Evolutionary conservation across 345 rosid species (phyloP).

Genomic region (Eucalyptus pumila): DNA sequence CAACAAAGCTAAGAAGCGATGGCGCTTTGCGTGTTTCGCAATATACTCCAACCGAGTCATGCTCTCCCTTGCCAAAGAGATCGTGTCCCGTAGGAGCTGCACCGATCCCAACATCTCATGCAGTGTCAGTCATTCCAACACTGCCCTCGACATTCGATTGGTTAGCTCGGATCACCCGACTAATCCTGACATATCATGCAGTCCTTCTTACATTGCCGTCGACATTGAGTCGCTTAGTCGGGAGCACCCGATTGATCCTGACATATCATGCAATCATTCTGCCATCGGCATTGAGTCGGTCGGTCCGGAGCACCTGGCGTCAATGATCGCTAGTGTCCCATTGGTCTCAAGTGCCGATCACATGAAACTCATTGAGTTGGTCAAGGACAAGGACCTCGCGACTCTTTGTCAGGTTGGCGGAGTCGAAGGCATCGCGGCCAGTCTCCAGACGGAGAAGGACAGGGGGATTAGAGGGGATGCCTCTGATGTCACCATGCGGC

Average conservation of each 20-base stretch:
- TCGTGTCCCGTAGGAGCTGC: background rate
- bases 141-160: constrained; percentile 2
- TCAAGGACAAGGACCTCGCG: constrained; percentile 24
- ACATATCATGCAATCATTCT: background rate
- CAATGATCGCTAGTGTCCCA: background rate
- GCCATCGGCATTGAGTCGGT: constrained; percentile 1
- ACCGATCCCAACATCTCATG: background rate
- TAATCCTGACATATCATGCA: background rate
- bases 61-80: background rate
- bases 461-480: constrained; percentile 21
- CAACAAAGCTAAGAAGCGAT: constrained; percentile 5
- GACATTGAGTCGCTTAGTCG: background rate
- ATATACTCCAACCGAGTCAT: constrained; percentile 34
- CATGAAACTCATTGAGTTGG: constrained; percentile 17
- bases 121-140: background rate
- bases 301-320: rapidly evolving
- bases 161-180: background rate
- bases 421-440: constrained; percentile 17
- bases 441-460: constrained; percentile 33
- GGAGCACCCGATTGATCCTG: background rate
- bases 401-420: constrained; percentile 26
- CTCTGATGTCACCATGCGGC: constrained; percentile 22
- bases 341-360: background rate
- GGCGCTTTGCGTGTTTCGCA: constrained; percentile 37
- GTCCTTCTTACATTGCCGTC: background rate